These are phyloP conservation scores for Arthroderma sp. DNA, from an alignment of 2,329 filamentous ascomycete genomes.

Conservation along the genomic window DNA sequence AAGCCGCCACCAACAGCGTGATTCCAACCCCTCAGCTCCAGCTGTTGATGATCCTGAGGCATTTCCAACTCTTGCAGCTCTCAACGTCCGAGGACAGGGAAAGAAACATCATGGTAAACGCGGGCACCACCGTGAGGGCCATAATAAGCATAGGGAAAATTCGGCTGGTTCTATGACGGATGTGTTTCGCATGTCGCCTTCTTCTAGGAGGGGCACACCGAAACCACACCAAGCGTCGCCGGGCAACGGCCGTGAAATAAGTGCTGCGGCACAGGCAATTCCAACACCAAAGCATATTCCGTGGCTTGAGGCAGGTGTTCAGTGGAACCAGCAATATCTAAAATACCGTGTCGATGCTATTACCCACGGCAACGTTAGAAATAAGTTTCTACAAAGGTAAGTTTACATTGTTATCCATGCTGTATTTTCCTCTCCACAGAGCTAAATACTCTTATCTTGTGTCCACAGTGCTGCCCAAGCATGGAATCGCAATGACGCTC, in stretches of 20 bases:
- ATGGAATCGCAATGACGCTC: slow-evolving; percentile 95
- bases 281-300: slow-evolving; percentile 81
- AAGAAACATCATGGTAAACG: slow-evolving; percentile 93
- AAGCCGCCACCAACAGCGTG: slow-evolving; percentile 62
- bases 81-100: slow-evolving; percentile 51
- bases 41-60: slow-evolving; percentile 89
- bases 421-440: slow-evolving; percentile 6
- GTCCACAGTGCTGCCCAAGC: slow-evolving; percentile 71
- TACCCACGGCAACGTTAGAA: slow-evolving; percentile 88
- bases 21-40: slow-evolving; percentile 52
- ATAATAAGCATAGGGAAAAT: slow-evolving; percentile 51
- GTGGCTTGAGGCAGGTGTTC: slow-evolving; percentile 87
- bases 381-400: slow-evolving; percentile 92
- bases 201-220: slow-evolving; percentile 49
- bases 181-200: slow-evolving; percentile 88
- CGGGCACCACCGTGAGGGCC: slow-evolving; percentile 53
- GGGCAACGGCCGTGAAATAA: slow-evolving; percentile 59
- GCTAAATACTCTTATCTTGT: slow-evolving; percentile 1
- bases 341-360: slow-evolving; percentile 93
- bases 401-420: slow-evolving; percentile 10
- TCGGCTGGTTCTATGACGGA: slow-evolving; percentile 72
- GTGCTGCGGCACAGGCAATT: slow-evolving; percentile 68
- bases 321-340: slow-evolving; percentile 84
- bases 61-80: slow-evolving; percentile 77
- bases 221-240: slow-evolving; percentile 42